Base-by-base conservation (phyloP, 306 rosid species). In the Hippophae rhamnoides region DNA sequence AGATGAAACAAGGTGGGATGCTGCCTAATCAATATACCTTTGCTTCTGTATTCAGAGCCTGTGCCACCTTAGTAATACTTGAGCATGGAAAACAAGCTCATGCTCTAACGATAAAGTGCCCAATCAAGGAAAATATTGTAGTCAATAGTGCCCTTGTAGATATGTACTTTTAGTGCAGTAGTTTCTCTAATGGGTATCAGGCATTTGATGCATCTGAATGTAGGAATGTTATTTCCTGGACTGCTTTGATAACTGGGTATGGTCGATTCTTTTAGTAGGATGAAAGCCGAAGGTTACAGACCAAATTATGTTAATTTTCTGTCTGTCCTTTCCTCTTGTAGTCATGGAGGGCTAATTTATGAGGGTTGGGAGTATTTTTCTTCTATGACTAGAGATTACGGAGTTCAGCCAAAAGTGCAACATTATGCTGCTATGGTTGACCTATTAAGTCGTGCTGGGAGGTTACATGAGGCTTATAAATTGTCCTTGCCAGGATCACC, bases 251-350 rank as follows among this genome's bases (percentile, higher is more conserved):
- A 70, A 74, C 85, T 41, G 95, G 94, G 42, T 85, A 83, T 68
- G 94, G 90, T 59, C 82, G 80, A 76, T 41, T 70, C 66, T 44
- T 86, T 82, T 41, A 62, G 56, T 56, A 64, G 77, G 74, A 84
- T 89, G 97, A 70, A 70, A 58, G 62, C 59, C 41, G 89, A 86
- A 74, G 92, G 77, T 47, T 66, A 74, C 70, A 77, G 77, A 58
- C 95, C 95, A 23, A 89, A 80, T 61, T 69, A 69, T 71, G 89
- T 86, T 43, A 89, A 93, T 56, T 84, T 83, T 77, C 82, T 85
- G 45, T 85, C 86, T n/a, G 95, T 89, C 70, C 78, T 89, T 66
- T 75, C 78, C 66, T 95, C 97, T 67, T 85, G 90, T 70, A 76
- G 95, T 69, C 83, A 76, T 71, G 97, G 84, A 44, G 95, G 87